phyloP scores from a whole-genome alignment of 2,329 filamentous ascomycete species.

The Drechslerella stenobrocha region DNA sequence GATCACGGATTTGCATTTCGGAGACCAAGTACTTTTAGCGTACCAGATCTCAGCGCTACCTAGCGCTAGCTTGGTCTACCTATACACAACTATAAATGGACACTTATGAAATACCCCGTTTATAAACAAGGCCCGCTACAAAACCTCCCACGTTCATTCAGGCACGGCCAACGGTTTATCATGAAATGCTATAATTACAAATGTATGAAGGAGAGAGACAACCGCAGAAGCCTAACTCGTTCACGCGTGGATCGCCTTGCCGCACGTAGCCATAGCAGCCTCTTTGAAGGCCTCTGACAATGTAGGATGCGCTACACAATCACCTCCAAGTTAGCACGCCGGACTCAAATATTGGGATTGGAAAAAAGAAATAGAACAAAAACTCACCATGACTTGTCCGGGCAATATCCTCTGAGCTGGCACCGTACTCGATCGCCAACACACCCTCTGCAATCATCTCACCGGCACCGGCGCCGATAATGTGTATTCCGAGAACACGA shows the following conservation, averaged over 20 bases:
- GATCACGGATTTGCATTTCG: too few species aligned
- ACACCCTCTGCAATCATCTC: slow-evolving; percentile 99
- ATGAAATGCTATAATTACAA: slow-evolving; percentile 49
- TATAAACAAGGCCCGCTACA: too few species aligned
- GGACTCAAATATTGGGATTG: neutral
- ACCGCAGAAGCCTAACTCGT: slow-evolving; percentile 13
- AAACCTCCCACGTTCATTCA: too few species aligned
- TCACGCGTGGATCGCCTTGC: slow-evolving; percentile 95
- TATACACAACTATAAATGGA: too few species aligned
- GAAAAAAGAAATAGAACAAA: slow-evolving; percentile 2
- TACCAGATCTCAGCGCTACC: too few species aligned
- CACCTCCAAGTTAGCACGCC: slow-evolving; percentile 3
- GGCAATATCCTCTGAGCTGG: slow-evolving; percentile 89
- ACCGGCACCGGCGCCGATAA: slow-evolving; percentile 91
- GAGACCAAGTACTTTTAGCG: too few species aligned
- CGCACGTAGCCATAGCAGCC: slow-evolving; percentile 96
- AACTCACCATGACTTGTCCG: slow-evolving; percentile 77
- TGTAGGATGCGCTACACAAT: slow-evolving; percentile 72
- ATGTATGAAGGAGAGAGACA: slow-evolving; percentile 26
- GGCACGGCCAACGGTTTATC: slow-evolving; percentile 10
- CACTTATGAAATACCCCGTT: too few species aligned
- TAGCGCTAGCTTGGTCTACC: too few species aligned
- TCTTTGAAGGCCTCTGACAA: slow-evolving; percentile 98
- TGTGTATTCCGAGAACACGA: slow-evolving; percentile 91
- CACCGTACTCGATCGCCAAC: slow-evolving; percentile 92